Percentiles rank a stretch among this genome's conserved stretches.
phyloP scores from a whole-genome alignment of 352 stramenopile genomes.

The Phytophthora ramorum region DNA sequence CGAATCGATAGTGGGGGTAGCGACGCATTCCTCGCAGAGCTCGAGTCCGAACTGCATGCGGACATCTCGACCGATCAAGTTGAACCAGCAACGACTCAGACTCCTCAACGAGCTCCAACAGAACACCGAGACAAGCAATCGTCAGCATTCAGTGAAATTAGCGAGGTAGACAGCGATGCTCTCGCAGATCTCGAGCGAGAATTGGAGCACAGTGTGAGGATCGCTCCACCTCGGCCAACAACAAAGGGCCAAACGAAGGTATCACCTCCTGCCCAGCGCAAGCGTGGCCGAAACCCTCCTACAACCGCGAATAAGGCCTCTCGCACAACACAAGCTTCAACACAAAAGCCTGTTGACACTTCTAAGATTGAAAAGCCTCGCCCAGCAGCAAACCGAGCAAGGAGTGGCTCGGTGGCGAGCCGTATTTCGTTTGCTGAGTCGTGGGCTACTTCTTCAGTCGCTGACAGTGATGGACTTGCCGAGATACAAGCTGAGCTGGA shows the following conservation, averaged over 20 bases:
- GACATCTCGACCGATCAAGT: slow-evolving; percentile 20
- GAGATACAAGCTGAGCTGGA: slow-evolving; percentile 46
- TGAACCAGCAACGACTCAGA: neutral
- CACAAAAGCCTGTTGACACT: neutral
- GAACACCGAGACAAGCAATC: slow-evolving; percentile 3
- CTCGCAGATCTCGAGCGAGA: slow-evolving; percentile 62
- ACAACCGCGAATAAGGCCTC: slow-evolving; percentile 5
- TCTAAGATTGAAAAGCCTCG: neutral
- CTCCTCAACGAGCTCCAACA: neutral
- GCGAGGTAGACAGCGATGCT: slow-evolving; percentile 39
- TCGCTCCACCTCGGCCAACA: slow-evolving; percentile 8
- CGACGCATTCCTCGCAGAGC: slow-evolving; percentile 29
- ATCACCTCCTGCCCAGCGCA: slow-evolving; percentile 8
- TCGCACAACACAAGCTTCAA: slow-evolving; percentile 2
- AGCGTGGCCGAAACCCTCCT: slow-evolving; percentile 5
- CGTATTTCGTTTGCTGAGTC: slow-evolving; percentile 24
- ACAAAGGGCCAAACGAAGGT: neutral
- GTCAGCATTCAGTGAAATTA: slow-evolving; percentile 15
- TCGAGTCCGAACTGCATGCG: slow-evolving; percentile 36
- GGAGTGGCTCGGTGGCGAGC: slow-evolving; percentile 16
- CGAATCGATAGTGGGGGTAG: slow-evolving; percentile 16
- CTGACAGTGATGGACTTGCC: slow-evolving; percentile 39
- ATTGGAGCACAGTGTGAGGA: slow-evolving; percentile 34
- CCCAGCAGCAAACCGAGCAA: slow-evolving; percentile 12
- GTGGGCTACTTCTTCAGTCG: slow-evolving; percentile 24